Evolutionary conservation across 495 filamentous ascomycete species (phyloP).

Genomic region (Trichoderma erinaceum): DNA sequence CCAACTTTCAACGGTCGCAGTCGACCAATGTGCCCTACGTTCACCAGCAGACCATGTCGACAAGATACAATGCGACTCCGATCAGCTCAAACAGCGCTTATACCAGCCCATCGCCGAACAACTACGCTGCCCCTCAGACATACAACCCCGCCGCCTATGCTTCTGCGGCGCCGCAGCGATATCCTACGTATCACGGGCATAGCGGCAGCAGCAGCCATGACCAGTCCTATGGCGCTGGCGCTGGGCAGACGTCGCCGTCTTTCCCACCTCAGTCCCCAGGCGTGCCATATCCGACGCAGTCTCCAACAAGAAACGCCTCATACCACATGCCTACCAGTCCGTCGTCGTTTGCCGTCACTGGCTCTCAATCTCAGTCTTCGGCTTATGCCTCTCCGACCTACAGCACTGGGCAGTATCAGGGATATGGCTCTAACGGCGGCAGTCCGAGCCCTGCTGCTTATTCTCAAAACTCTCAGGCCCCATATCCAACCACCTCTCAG

Average conservation of each 20-base stretch:
- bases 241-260: slow-evolving; percentile 25
- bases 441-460: slow-evolving; percentile 27
- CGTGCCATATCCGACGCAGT: slow-evolving; percentile 24
- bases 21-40: slow-evolving; percentile 42
- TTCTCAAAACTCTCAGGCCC: slow-evolving; percentile 32
- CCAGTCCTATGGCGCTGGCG: slow-evolving; percentile 33
- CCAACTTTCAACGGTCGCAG: slow-evolving; percentile 41
- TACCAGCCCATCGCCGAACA: slow-evolving; percentile 30
- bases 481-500: slow-evolving; percentile 41
- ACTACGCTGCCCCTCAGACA: slow-evolving; percentile 34
- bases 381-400: slow-evolving; percentile 26
- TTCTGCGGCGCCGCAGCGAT: slow-evolving; percentile 36
- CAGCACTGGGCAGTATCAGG: slow-evolving; percentile 24
- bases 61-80: slow-evolving; percentile 23
- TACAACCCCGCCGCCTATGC: slow-evolving; percentile 50
- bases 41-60: slow-evolving; percentile 31
- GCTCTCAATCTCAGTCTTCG: slow-evolving; percentile 20
- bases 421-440: slow-evolving; percentile 29
- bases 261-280: slow-evolving; percentile 14
- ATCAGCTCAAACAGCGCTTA: slow-evolving; percentile 18
- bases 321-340: slow-evolving; percentile 14
- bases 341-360: slow-evolving; percentile 15
- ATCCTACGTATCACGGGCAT: slow-evolving; percentile 39
- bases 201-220: slow-evolving; percentile 32
- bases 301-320: slow-evolving; percentile 21